Evolutionary conservation across 371 early-diverging fungal genomes (phyloP), one percentile per base, ranked within the genome.

Genomic region (Thermomucor indicae-seudaticae): DNA sequence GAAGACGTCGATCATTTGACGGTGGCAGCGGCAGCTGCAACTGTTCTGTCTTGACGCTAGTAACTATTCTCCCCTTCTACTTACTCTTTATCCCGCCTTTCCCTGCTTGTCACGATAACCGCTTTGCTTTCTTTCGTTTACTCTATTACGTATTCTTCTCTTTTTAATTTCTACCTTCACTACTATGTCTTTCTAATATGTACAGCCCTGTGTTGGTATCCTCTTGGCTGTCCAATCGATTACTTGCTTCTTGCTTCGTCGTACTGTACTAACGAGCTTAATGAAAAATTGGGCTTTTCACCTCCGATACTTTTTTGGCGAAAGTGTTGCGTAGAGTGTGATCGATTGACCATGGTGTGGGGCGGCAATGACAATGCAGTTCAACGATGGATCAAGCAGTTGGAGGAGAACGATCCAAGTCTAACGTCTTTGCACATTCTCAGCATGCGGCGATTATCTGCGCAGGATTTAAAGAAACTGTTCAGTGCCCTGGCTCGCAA

Each of bases 381-480:
- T 29, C 71, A 80, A 22, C 54, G 63, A 38, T 83, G 83, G 83
- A 65, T 75, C 32, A 75, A 79, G 42, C 79, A 80, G 24, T 71
- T 83, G 2, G 47, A 56, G 35, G 70, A 67, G 2, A 79, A 83
- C 34, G 83, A 83, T 45, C 61, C 72, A 2, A 65, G 67, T 14
- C 65, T 83, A 29, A 69, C 61, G 0, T 65, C 73, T 22, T 62
- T 83, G 5, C 83, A 83, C 47, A 83, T 83, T 55, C 70, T 83
- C 50, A 79, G 79, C 49, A 78, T 83, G 52, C 74, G 83, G 30
- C 73, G 70, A 4, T 53, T 83, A 19, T 60, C 76, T 0, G 49
- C 72, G 23, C 38, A 60, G 4, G 79, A 83, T 49, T 61, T 83
- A 20, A 64, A 58, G 16, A 60, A 61, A 20, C 54, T 83, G 51